These are phyloP conservation scores for Umbellularia californica DNA, from an alignment of 164 flowering plant species.

Conservation along the genomic window DNA sequence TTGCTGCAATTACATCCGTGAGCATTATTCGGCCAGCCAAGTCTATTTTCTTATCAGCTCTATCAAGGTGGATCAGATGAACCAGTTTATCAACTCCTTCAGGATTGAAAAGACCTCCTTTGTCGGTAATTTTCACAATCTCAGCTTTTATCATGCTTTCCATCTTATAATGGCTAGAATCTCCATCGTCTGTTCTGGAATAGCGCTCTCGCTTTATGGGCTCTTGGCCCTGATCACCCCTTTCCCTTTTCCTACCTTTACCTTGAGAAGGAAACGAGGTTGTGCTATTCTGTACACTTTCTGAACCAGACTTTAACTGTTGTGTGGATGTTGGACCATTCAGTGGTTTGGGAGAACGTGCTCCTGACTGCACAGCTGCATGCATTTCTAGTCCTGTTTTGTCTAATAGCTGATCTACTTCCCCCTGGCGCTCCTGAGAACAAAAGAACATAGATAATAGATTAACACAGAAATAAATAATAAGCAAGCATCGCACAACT, in stretches of 20 bases:
- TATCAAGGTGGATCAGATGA: constrained; percentile 64
- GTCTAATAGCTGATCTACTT: constrained; percentile 66
- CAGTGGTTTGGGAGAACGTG: constrained; percentile 76
- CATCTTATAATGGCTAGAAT: constrained; percentile 39
- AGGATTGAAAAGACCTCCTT: constrained; percentile 51
- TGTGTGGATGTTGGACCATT: constrained; percentile 58
- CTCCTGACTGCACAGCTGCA: constrained; percentile 59
- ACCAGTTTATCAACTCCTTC: constrained; percentile 80
- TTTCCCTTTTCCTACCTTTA: constrained; percentile 81
- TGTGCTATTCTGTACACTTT: constrained; percentile 48
- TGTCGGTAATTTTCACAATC: constrained; percentile 69
- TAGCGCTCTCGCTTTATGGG: constrained; percentile 63
- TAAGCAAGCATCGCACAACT: not conserved
- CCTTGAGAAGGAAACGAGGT: constrained; percentile 49
- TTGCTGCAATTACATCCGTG: constrained; percentile 67
- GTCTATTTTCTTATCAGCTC: constrained; percentile 58
- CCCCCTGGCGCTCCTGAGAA: constrained; percentile 73
- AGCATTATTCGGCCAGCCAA: constrained; percentile 58
- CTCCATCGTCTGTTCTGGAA: constrained; percentile 51
- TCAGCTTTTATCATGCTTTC: constrained; percentile 58
- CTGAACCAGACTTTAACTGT: constrained; percentile 66
- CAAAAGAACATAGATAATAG: not conserved
- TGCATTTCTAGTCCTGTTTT: constrained; percentile 82
- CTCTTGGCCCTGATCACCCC: constrained; percentile 61
- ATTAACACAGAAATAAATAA: not conserved